Conservation (phyloP, 768 basidiomycete species). For the Pleurotus salmoneostramineus region DNA sequence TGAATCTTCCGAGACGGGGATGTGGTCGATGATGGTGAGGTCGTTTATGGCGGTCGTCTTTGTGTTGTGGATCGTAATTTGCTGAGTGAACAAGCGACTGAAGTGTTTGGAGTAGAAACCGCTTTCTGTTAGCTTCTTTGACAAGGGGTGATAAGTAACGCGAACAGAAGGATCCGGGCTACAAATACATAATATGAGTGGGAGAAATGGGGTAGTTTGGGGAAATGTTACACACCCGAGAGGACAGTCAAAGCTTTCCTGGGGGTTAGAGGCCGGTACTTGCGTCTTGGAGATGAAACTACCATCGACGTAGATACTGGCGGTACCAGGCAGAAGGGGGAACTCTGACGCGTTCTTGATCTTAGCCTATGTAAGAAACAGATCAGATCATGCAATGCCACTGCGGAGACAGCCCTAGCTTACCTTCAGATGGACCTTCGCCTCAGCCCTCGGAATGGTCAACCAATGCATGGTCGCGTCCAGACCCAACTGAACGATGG, state of each 20-base stretch:
- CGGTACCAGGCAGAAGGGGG: constrained; percentile 18
- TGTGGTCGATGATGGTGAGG: constrained; percentile 12
- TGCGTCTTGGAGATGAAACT: constrained; percentile 23
- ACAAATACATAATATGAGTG: constrained; percentile 29
- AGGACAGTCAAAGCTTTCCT: constrained; percentile 26
- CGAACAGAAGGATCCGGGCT: constrained; percentile 6
- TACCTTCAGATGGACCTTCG: constrained; percentile 17
- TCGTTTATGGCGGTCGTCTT: constrained; percentile 10
- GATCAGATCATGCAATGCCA: background rate
- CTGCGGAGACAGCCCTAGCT: background rate
- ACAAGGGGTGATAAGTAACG: constrained; percentile 11
- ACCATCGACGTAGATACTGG: constrained; percentile 24
- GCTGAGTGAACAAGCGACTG: constrained; percentile 9
- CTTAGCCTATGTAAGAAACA: constrained; percentile 17
- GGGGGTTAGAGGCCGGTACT: constrained; percentile 21
- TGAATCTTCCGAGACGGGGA: constrained; percentile 10
- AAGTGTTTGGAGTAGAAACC: constrained; percentile 5
- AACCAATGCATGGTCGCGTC: background rate
- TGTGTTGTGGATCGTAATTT: constrained; percentile 14
- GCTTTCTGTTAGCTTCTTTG: constrained; percentile 10
- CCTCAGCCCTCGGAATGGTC: constrained; percentile 1
- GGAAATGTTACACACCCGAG: constrained; percentile 18
- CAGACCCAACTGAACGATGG: background rate
- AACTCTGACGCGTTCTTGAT: constrained; percentile 25
- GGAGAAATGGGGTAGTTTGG: constrained; percentile 24